Evolutionary conservation across 768 basidiomycete genomes (phyloP), one percentile per base, ranked within the genome.

Genomic region (Aureoboletus auriporus): DNA sequence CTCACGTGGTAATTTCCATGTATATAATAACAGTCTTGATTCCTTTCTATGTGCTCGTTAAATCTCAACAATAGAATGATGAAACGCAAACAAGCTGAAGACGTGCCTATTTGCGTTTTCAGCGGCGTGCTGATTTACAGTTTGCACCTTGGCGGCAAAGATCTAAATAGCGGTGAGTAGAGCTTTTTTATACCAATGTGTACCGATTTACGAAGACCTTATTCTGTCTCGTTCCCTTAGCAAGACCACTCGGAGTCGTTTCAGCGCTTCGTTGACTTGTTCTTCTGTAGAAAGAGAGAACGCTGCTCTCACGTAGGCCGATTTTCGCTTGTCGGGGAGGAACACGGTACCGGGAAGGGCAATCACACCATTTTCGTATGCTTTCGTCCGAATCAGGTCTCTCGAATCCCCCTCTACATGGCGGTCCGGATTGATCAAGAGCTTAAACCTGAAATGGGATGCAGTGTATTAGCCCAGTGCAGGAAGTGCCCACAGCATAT

Each of bases 341-440:
- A 93, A 94, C 16, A 82, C 83, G 2, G 78, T 83, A 13, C 93
- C 93, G 1, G 93, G 93, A 10, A 96, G 76, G n/a, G 89, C 92
- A 16, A 96, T 78, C 8, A 96, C 88, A 16, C 92, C 93, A 23
- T 79, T 77, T 55, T 83, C 80, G 46, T 89, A 77, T 9, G 92
- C 92, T 46, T 81, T 82, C 8, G 78, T 84, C 47, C 76, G 74
- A 58, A 95, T 89, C 42, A 94, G 57, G 11, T 72, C 70, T 58
- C 79, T 80, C 5, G 90, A 89, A 64, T 96, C 90, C 23, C 76
- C 80, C 51, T 77, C 74, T 28, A 63, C 59, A 44, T 53, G 54
- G 29, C 60, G 47, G 50, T 66, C 52, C 11, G 61, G 59, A 43
- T 58, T 68, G n/a, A 84, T 63, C 23, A 79, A 68, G 42, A 89